These are phyloP conservation scores for Aspergillus pseudoterreus DNA, from an alignment of 2,329 filamentous ascomycete species.

Conservation along the genomic window DNA sequence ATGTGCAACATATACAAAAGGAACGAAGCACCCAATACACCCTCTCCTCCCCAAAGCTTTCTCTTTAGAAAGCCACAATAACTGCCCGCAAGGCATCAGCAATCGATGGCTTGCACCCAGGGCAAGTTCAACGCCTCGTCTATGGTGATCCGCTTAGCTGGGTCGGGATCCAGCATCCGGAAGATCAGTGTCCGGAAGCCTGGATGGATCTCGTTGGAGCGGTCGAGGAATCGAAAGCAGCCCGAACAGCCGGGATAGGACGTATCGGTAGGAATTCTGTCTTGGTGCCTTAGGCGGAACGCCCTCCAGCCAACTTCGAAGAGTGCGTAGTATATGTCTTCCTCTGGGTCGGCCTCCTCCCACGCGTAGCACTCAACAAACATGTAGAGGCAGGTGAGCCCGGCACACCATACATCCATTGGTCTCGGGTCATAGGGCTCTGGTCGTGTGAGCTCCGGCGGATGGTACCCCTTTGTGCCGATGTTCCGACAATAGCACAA, in stretches of 20 bases:
- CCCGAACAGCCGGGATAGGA: too few species aligned
- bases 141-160: conserved; percentile 66
- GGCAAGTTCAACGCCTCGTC: conserved; percentile 64
- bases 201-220: conserved; percentile 44
- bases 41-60: too few species aligned
- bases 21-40: too few species aligned
- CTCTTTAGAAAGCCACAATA: neutral
- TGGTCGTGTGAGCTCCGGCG: conserved; percentile 10
- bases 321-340: conserved; percentile 30
- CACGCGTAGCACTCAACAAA: conserved; percentile 53
- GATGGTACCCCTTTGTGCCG: too few species aligned
- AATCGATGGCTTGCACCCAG: conserved; percentile 73
- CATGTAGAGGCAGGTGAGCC: conserved; percentile 76
- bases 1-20: too few species aligned
- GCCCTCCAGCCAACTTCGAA: too few species aligned
- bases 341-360: conserved; percentile 71
- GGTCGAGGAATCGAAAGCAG: conserved; percentile 14
- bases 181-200: conserved; percentile 68
- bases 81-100: conserved; percentile 60
- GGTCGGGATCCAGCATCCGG: conserved; percentile 79
- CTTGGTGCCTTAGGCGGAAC: too few species aligned
- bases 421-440: conserved; percentile 68
- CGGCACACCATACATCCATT: conserved; percentile 82
- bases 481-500: neutral
- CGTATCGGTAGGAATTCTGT: too few species aligned